Evolutionary conservation across 768 basidiomycete species (phyloP).

Genomic region (Rubroboletus satanas): DNA sequence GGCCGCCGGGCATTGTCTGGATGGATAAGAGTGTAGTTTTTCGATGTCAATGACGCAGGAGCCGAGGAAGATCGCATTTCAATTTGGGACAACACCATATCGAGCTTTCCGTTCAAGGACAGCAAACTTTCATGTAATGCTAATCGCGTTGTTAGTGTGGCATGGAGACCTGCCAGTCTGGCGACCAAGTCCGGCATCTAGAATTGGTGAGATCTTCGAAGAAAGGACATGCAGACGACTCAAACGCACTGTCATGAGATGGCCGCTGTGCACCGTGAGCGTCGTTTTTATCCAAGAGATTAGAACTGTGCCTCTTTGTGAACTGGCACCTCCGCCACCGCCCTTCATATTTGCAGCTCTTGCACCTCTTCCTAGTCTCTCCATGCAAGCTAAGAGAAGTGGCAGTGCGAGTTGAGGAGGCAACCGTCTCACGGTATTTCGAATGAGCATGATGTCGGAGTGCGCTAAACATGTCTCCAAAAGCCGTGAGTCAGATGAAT

Average conservation of each 20-base stretch:
- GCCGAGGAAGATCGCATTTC: slow-evolving; percentile 78
- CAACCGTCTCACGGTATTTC: slow-evolving; percentile 80
- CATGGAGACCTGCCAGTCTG: slow-evolving; percentile 79
- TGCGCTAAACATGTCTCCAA: slow-evolving; percentile 85
- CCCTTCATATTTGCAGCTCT: slow-evolving; percentile 72
- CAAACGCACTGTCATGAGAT: slow-evolving; percentile 85
- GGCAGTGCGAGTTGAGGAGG: slow-evolving; percentile 86
- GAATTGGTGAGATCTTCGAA: slow-evolving; percentile 9
- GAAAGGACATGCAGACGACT: not conserved
- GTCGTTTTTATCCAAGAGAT: slow-evolving; percentile 79
- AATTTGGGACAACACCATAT: slow-evolving; percentile 92
- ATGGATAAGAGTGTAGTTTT: slow-evolving; percentile 35
- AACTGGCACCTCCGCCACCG: slow-evolving; percentile 73
- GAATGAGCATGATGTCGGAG: slow-evolving; percentile 75
- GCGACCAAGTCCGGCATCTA: slow-evolving; percentile 92
- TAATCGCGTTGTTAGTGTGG: slow-evolving; percentile 74
- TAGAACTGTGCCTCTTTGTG: slow-evolving; percentile 67
- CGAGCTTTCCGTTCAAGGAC: slow-evolving; percentile 83
- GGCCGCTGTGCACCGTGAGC: slow-evolving; percentile 79
- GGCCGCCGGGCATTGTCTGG: slow-evolving; percentile 39
- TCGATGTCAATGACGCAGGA: slow-evolving; percentile 51
- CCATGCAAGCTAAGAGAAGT: slow-evolving; percentile 82
- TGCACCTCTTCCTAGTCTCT: slow-evolving; percentile 76
- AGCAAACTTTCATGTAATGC: slow-evolving; percentile 81
- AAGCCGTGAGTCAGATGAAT: slow-evolving; percentile 86